These are phyloP conservation scores for Priceomyces medius DNA, from an alignment of 805 yeast genomes.

Conservation along the genomic window DNA sequence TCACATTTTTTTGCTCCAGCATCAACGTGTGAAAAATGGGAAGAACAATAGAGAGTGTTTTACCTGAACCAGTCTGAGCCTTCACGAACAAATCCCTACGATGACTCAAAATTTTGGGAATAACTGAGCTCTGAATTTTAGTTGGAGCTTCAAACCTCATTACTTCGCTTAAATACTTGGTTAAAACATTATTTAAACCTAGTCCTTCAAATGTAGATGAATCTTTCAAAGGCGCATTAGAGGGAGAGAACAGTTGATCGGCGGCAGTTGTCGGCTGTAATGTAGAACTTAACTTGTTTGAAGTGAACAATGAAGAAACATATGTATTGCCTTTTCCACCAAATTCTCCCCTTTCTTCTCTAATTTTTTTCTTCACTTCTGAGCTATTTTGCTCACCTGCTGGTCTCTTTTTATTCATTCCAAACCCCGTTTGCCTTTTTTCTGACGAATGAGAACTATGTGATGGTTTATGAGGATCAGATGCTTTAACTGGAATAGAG, in stretches of 20 bases:
- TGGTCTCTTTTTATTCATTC: neutral
- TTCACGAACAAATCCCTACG: constrained; percentile 76
- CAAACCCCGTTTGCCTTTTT: neutral
- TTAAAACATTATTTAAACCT: constrained; percentile 58
- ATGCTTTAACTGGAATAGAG: constrained; percentile 18
- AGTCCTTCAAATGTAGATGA: constrained; percentile 68
- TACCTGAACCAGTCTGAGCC: constrained; percentile 99
- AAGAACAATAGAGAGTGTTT: constrained; percentile 81
- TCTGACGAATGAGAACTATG: neutral
- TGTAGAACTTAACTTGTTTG: constrained; percentile 44
- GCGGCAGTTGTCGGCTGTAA: constrained; percentile 52
- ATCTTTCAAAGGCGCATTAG: constrained; percentile 84
- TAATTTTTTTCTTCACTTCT: constrained; percentile 2
- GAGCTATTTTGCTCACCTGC: neutral
- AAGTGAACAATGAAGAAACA: constrained; percentile 78
- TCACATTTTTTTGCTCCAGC: constrained; percentile 41
- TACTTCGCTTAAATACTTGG: constrained; percentile 53
- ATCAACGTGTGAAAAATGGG: constrained; percentile 79
- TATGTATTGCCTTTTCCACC: constrained; percentile 63
- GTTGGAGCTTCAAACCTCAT: constrained; percentile 72
- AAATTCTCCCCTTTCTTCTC: constrained; percentile 41
- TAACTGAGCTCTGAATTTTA: constrained; percentile 75
- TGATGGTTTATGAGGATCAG: too few species aligned
- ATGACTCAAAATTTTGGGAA: constrained; percentile 50
- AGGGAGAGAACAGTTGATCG: constrained; percentile 46